Evolutionary conservation across 345 rosid species (phyloP).

Genomic region (Arabis hirsuta): DNA sequence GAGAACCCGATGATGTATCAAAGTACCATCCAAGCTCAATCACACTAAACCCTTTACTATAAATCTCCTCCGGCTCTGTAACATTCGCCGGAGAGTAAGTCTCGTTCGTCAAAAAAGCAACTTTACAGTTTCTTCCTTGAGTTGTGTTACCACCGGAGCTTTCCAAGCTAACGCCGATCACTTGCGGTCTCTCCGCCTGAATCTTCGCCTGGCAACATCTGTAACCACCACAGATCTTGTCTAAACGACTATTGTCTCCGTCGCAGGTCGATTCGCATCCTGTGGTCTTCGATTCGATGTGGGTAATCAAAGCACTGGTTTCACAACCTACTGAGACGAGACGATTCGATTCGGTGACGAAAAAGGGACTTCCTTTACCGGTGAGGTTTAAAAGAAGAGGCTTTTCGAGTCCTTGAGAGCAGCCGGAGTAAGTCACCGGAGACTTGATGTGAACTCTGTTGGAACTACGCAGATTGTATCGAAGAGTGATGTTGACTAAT

Average conservation of each 20-base stretch:
- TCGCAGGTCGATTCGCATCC: slow-evolving; percentile 52
- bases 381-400: slow-evolving; percentile 33
- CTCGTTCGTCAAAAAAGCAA: slow-evolving; percentile 37
- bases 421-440: slow-evolving; percentile 42
- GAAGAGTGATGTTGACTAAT: slow-evolving; percentile 36
- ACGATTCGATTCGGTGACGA: slow-evolving; percentile 38
- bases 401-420: slow-evolving; percentile 19
- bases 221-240: slow-evolving; percentile 44
- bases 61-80: slow-evolving; percentile 11
- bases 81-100: slow-evolving; percentile 28
- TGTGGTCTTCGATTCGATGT: slow-evolving; percentile 22
- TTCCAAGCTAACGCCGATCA: neutral
- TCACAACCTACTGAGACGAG: slow-evolving; percentile 50
- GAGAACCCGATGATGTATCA: slow-evolving; percentile 27
- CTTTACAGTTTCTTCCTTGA: slow-evolving; percentile 20
- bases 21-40: slow-evolving; percentile 48
- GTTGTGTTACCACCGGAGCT: slow-evolving; percentile 9
- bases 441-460: slow-evolving; percentile 19
- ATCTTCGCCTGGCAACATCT: slow-evolving; percentile 51
- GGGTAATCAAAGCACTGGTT: slow-evolving; percentile 13
- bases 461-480: neutral
- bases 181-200: slow-evolving; percentile 21
- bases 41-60: slow-evolving; percentile 26
- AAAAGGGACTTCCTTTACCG: slow-evolving; percentile 41
- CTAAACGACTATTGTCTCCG: neutral